phyloP scores from a whole-genome alignment of 2,329 filamentous ascomycete genomes.

The Neofusicoccum laricinum region DNA sequence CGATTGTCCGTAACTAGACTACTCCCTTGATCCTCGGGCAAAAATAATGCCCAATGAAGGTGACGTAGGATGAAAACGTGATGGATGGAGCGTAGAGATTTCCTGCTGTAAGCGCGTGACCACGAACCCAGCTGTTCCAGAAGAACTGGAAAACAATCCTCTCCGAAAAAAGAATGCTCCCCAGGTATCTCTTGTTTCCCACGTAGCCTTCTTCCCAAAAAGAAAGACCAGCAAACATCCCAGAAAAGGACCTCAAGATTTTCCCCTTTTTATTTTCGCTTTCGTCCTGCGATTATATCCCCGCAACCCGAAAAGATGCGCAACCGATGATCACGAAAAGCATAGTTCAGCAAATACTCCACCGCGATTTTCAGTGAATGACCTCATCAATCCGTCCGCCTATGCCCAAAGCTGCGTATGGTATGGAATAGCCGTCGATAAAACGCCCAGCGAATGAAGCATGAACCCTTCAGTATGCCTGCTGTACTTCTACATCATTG shows the following conservation, averaged over 20 bases:
- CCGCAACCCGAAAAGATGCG: too few relatives aligned
- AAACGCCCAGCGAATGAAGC: background rate
- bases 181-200: background rate
- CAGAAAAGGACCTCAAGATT: background rate
- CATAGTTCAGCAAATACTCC: background rate
- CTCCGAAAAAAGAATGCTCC: background rate
- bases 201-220: background rate
- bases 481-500: slow-evolving; percentile 9
- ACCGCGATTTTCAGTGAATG: background rate
- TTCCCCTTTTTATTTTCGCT: background rate
- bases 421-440: background rate
- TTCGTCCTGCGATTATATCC: background rate
- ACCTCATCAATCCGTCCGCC: background rate
- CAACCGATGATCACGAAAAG: background rate
- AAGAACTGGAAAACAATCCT: background rate
- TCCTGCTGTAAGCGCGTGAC: too few relatives aligned
- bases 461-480: background rate
- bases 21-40: too few relatives aligned
- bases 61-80: too few relatives aligned
- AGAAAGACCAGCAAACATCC: background rate
- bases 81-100: too few relatives aligned
- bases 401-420: background rate
- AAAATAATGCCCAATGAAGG: too few relatives aligned
- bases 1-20: too few relatives aligned
- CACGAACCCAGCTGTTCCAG: too few relatives aligned